Conservation (phyloP, 2,329 filamentous ascomycete species). For the Aspergillus latus region DNA sequence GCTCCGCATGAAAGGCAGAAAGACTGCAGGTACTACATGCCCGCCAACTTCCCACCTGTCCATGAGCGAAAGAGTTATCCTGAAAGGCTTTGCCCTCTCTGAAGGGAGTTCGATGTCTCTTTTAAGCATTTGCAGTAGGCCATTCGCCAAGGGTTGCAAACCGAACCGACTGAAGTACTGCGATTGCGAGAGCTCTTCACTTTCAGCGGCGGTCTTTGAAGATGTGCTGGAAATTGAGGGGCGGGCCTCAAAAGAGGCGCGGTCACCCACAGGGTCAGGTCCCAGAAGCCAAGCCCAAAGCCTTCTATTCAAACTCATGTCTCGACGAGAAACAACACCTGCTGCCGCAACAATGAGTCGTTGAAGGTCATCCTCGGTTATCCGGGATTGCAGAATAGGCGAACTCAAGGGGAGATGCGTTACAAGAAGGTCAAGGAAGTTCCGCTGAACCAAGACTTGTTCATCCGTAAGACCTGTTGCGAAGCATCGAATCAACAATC, state of each 20-base stretch:
- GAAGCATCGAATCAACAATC: constrained; percentile 85
- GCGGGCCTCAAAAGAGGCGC: constrained; percentile 31
- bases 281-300: constrained; percentile 97
- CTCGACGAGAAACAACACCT: constrained; percentile 82
- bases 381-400: constrained; percentile 71
- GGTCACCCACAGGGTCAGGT: constrained; percentile 57
- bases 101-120: constrained; percentile 54
- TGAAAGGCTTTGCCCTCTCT: constrained; percentile 80
- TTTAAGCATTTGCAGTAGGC: constrained; percentile 75
- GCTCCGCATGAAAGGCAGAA: constrained; percentile 79
- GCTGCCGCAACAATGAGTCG: constrained; percentile 77
- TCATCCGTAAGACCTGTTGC: constrained; percentile 84
- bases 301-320: constrained; percentile 94
- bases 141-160: constrained; percentile 68
- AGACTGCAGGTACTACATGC: constrained; percentile 81
- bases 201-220: constrained; percentile 29
- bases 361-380: constrained; percentile 74
- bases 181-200: constrained; percentile 59
- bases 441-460: constrained; percentile 87
- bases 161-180: constrained; percentile 84
- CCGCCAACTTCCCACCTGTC: constrained; percentile 97
- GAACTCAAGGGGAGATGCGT: constrained; percentile 85
- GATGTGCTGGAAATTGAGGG: constrained; percentile 30
- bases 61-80: constrained; percentile 93
- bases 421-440: constrained; percentile 89